These are phyloP conservation scores for Aspergillus bombycis DNA, from an alignment of 2,329 filamentous ascomycete genomes.

Conservation along the genomic window DNA sequence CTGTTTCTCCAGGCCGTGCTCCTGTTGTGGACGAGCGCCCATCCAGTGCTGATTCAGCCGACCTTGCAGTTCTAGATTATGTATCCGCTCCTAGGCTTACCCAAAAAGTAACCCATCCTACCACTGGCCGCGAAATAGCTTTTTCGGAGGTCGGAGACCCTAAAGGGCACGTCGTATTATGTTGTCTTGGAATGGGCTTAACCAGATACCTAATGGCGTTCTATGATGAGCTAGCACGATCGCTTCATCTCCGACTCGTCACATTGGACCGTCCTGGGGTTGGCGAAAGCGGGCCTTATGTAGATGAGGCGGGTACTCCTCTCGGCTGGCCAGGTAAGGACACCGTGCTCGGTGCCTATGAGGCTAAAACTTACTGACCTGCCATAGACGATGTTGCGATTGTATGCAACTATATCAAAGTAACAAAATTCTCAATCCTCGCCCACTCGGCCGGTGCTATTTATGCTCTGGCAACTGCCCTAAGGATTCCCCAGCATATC, in stretches of 20 bases:
- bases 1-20: slow-evolving; percentile 42
- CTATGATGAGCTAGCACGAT: slow-evolving; percentile 91
- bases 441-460: slow-evolving; percentile 98
- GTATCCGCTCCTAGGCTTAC: slow-evolving; percentile 80
- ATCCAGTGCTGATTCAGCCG: slow-evolving; percentile 80
- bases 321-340: slow-evolving; percentile 87
- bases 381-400: slow-evolving; percentile 77
- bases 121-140: slow-evolving; percentile 84
- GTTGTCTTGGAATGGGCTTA: slow-evolving; percentile 96
- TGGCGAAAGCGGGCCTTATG: slow-evolving; percentile 84
- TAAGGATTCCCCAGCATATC: slow-evolving; percentile 95
- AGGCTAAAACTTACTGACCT: slow-evolving; percentile 13
- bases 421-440: slow-evolving; percentile 93
- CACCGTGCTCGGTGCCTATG: neutral
- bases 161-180: slow-evolving; percentile 88
- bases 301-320: slow-evolving; percentile 80
- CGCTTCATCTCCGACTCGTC: slow-evolving; percentile 84
- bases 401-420: slow-evolving; percentile 88
- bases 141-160: slow-evolving; percentile 97
- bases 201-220: slow-evolving; percentile 96
- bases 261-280: slow-evolving; percentile 94
- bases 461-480: slow-evolving; percentile 90
- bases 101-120: slow-evolving; percentile 83
- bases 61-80: slow-evolving; percentile 84
- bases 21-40: slow-evolving; percentile 70